Evolutionary conservation across 2,329 filamentous ascomycete genomes (phyloP).

Genomic region (Fusarium agapanthi): DNA sequence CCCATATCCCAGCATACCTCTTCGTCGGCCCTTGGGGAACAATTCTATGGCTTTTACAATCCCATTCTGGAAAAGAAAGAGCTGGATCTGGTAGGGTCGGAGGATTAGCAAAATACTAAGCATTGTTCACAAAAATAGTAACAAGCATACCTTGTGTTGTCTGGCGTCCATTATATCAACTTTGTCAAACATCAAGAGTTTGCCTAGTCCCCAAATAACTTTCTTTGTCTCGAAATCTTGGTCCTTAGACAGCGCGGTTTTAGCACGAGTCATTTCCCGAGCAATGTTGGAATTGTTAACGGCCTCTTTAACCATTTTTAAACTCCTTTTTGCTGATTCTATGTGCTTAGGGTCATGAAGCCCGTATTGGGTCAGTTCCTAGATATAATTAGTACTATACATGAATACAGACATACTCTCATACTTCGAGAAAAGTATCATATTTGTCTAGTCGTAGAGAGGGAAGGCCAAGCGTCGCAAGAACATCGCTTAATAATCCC

Average conservation of each 20-base stretch:
- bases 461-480: rapidly evolving
- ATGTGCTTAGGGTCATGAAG: rapidly evolving
- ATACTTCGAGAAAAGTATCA: rapidly evolving
- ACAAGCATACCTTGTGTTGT: not conserved
- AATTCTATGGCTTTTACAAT: rapidly evolving
- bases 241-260: rapidly evolving
- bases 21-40: rapidly evolving
- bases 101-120: rapidly evolving
- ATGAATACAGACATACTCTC: rapidly evolving
- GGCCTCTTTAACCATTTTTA: not conserved
- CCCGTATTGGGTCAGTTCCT: not conserved
- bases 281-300: rapidly evolving
- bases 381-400: rapidly evolving
- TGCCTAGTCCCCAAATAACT: rapidly evolving
- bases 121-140: rapidly evolving
- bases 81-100: rapidly evolving
- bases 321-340: rapidly evolving
- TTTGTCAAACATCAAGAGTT: not conserved
- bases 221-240: not conserved
- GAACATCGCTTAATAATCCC: rapidly evolving
- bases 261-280: rapidly evolving
- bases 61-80: rapidly evolving
- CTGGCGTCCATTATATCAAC: rapidly evolving
- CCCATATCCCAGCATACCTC: not conserved
- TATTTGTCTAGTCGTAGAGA: not conserved